Conservation (phyloP, 2,329 filamentous ascomycete species). For the Lasiodiplodia gonubiensis region DNA sequence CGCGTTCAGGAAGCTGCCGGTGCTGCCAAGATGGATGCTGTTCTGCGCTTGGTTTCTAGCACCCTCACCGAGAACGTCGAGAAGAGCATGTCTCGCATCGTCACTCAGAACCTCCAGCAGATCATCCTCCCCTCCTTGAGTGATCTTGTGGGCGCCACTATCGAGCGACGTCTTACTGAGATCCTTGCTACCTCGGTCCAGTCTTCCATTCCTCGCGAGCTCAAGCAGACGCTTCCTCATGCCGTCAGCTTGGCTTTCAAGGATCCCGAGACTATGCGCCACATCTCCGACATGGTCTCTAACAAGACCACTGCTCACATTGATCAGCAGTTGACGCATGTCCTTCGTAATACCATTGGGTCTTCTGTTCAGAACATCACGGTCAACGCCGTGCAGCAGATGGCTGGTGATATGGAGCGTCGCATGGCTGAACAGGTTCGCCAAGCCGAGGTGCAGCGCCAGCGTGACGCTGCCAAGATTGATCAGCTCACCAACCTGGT, state of each 20-base stretch:
- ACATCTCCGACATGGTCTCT: constrained; percentile 74
- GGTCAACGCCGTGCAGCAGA: constrained; percentile 69
- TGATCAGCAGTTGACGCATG: constrained; percentile 69
- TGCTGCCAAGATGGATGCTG: constrained; percentile 70
- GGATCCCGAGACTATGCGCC: constrained; percentile 73
- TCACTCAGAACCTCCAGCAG: constrained; percentile 75
- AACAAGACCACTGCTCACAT: constrained; percentile 70
- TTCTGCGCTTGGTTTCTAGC: constrained; percentile 70
- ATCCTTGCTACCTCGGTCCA: constrained; percentile 71
- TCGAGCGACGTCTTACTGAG: constrained; percentile 73
- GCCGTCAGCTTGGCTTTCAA: constrained; percentile 72
- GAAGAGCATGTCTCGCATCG: constrained; percentile 76
- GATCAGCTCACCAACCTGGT: constrained; percentile 73
- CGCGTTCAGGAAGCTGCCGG: constrained; percentile 67
- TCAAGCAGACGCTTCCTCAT: constrained; percentile 72
- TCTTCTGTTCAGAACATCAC: constrained; percentile 71
- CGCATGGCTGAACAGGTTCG: constrained; percentile 59
- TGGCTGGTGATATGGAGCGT: constrained; percentile 71
- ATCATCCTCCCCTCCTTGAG: constrained; percentile 77
- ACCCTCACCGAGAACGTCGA: constrained; percentile 75
- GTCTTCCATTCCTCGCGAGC: constrained; percentile 72
- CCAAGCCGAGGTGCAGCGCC: constrained; percentile 58
- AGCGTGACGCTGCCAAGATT: constrained; percentile 68
- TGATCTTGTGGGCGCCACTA: constrained; percentile 68
- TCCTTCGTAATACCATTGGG: constrained; percentile 65